Evolutionary conservation across 2,329 filamentous ascomycete species (phyloP), one percentile per base, ranked within the genome.

Genomic region (Polytolypa hystricis): DNA sequence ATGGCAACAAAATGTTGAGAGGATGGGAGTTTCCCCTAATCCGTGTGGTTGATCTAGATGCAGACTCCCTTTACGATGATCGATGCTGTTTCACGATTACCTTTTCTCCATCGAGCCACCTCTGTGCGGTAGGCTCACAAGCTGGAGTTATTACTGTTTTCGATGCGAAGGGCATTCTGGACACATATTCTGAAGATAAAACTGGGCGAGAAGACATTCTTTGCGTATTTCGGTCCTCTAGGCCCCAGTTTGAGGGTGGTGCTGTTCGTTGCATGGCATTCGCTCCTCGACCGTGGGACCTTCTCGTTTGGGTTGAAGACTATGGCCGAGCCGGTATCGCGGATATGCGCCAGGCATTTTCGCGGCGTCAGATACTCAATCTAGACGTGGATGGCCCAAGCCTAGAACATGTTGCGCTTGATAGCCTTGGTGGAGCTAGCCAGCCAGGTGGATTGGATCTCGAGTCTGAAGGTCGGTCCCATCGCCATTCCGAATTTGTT

Each of bases 221-320:
- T 25, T 79, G 79, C 15, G 73, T 79, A 6, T 85, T 96, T 50
- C 73, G 74, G 40, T 87, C 86, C 11, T 87, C 86, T 1, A 70
- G 84, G 42, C 75, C 84, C 0, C 71, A 74, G 41, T 70, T 67
- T n/a, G 71, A 75, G 15, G 70, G 73, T 14, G 89, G 89, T 29
- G 86, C 89, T 20, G 78, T 96, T 36, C 75, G 91, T 43, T 84
- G 86, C 42, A 93, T 96, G 82, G 73, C 81, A 1, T 98, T 98
- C 55, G 86, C 84, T 4, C 87, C 89, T 1, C 82, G 83, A 1
- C 84, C 87, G 0, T 89, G 81, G 67, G 89, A 95, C 54, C 73
- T 98, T 12, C 66, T 98, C 27, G 82, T 93, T 5, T 96, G 91
- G 87, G 84, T 86, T 6, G 91, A 98, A 58, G 84, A 94, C 50